Evolutionary conservation across 768 basidiomycete species (phyloP), one percentile per base, ranked within the genome.

Genomic region (Amanita muscaria): DNA sequence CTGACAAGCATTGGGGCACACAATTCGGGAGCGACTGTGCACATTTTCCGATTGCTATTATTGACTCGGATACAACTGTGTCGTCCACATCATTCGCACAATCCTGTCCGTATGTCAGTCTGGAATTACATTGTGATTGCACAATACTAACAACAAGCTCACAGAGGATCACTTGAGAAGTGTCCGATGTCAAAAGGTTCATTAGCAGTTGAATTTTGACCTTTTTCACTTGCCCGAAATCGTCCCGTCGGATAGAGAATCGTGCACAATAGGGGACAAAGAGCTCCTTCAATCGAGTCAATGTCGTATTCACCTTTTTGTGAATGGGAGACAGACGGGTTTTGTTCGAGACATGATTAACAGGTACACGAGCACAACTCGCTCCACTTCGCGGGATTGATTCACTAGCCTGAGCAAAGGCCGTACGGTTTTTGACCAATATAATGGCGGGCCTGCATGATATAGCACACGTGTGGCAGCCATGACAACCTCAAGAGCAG

Each of bases 31-130:
- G 71, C 3, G 72, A 56, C 29, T 71, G 66, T 1, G 90, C 86
- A 52, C 83, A 83, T 49, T 68, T 72, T 9, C 93, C 94, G 42
- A 97, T 74, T 1, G 83, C 91, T 14, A 70, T 68, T 35, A 96
- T 79, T 1, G 91, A 76, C 23, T 79, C 80, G 11, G 74, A 69
- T 1, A 88, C 83, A 1, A 92, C 74, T 2, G 55, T 51, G 53
- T 89, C 84, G 43, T 92, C 77, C 0, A 73, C 64, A 55, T 88
- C 87, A n/a, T 87, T 81, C 1, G 82, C 74, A 54, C 84, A 93
- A 49, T 87, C 81, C 91, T 96, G 49, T 30, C 5, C 44, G 30
- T 12, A 41, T 24, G 27, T 29, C 42, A 41, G 38, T 22, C 32
- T 29, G 29, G 42, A 40, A 4, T 12, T 31, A 30, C 38, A 40